phyloP scores from a whole-genome alignment of 495 filamentous ascomycete genomes.

The Hyaloscypha finlandica region DNA sequence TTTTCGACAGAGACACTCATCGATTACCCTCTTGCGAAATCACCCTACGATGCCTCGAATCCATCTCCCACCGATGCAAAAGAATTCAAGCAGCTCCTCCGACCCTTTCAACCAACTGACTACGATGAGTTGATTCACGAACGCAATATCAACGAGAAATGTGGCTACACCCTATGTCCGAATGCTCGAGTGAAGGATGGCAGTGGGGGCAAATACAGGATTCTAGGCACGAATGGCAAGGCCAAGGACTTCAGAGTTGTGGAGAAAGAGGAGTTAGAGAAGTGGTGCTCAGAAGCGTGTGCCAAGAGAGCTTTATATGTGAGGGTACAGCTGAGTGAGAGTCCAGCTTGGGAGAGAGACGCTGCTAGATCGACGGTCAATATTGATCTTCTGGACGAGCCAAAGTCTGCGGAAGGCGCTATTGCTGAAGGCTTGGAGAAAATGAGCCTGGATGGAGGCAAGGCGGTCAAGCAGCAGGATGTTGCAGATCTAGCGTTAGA shows the following conservation, averaged over 20 bases:
- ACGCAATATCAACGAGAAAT: constrained; percentile 74
- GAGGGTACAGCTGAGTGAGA: constrained; percentile 78
- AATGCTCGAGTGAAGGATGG: constrained; percentile 47
- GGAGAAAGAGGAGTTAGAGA: constrained; percentile 64
- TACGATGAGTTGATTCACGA: constrained; percentile 86
- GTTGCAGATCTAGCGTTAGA: constrained; percentile 52
- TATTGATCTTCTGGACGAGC: constrained; percentile 59
- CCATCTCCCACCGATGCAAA: constrained; percentile 58
- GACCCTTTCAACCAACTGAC: constrained; percentile 78
- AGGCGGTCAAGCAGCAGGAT: constrained; percentile 30
- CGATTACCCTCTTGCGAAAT: constrained; percentile 52
- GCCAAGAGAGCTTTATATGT: constrained; percentile 77
- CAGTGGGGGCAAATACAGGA: constrained; percentile 49
- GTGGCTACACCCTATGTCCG: constrained; percentile 82
- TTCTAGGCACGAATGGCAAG: constrained; percentile 51
- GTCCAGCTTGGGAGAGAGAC: constrained; percentile 73
- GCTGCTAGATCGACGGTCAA: constrained; percentile 41
- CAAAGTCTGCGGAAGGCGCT: constrained; percentile 32
- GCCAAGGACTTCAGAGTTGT: constrained; percentile 47
- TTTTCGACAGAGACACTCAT: constrained; percentile 67
- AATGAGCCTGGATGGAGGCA: constrained; percentile 20
- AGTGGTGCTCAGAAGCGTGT: constrained; percentile 86
- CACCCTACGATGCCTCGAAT: constrained; percentile 54
- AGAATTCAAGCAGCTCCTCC: constrained; percentile 58
- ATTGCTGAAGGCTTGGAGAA: constrained; percentile 28